A percentile compares a stretch with the other conserved stretches of the same genome.
Evolutionary conservation across 176 grass and related monocot genomes (phyloP).

Genomic region (Avena atlantica): DNA sequence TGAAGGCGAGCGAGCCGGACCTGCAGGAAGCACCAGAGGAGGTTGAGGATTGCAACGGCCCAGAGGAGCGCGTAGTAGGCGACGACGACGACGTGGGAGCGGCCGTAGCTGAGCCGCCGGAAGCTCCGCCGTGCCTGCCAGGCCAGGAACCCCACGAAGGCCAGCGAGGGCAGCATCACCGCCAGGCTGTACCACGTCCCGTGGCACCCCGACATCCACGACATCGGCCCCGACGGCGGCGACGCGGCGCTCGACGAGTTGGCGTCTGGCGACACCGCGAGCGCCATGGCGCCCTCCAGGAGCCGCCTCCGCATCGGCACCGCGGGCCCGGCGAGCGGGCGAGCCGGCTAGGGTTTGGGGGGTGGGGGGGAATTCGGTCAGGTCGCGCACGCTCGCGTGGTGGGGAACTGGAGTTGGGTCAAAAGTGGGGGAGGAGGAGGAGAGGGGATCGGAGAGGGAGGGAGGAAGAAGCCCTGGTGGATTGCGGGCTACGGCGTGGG

Average conservation of each 20-base stretch:
- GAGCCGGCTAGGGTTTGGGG: slow-evolving; percentile 44
- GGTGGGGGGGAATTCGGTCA: slow-evolving; percentile 26
- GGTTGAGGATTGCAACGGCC: slow-evolving; percentile 81
- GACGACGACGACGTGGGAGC: slow-evolving; percentile 86
- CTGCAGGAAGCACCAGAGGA: slow-evolving; percentile 93
- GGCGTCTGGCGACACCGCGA: slow-evolving; percentile 49
- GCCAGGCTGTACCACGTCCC: slow-evolving; percentile 74
- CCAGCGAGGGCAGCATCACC: slow-evolving; percentile 74
- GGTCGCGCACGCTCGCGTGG: slow-evolving; percentile 30
- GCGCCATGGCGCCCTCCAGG: slow-evolving; percentile 52
- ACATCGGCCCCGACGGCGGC: slow-evolving; percentile 36
- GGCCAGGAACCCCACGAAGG: slow-evolving; percentile 83
- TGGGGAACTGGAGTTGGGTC: slow-evolving; percentile 29
- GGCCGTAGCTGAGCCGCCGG: slow-evolving; percentile 71
- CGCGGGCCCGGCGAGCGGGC: background rate
- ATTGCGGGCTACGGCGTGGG: slow-evolving; percentile 6
- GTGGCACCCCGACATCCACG: slow-evolving; percentile 70
- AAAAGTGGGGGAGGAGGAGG: slow-evolving; percentile 32
- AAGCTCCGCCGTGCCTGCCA: slow-evolving; percentile 85
- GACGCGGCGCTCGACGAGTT: slow-evolving; percentile 36
- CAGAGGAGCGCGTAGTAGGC: slow-evolving; percentile 90
- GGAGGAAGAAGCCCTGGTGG: slow-evolving; percentile 1
- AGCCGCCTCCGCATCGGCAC: slow-evolving; percentile 48
- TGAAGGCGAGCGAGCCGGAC: slow-evolving; percentile 36
- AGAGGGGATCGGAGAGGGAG: background rate